A percentile compares a stretch with the other conserved stretches of the same genome.
These are phyloP conservation scores for Aspergillus sp. DNA, from an alignment of 2,329 filamentous ascomycete species.

Conservation along the genomic window DNA sequence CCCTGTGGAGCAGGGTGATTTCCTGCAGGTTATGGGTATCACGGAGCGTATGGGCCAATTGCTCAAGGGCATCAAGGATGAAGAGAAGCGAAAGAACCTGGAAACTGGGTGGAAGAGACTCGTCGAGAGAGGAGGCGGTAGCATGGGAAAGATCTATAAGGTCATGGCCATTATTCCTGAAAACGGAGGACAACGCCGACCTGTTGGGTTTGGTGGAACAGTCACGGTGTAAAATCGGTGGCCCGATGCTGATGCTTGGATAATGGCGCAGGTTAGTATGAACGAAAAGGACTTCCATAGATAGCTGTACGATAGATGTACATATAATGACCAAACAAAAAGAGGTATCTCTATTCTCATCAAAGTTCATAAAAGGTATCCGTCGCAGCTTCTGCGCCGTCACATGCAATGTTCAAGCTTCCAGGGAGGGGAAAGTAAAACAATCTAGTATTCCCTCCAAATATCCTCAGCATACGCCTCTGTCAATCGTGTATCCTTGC, in stretches of 20 bases:
- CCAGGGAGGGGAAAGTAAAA: too few species aligned
- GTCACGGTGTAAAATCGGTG: conserved; percentile 14
- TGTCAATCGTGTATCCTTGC: conserved; percentile 72
- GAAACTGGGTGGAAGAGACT: conserved; percentile 74
- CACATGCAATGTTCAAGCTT: too few species aligned
- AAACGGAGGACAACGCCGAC: conserved; percentile 65
- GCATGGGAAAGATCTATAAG: conserved; percentile 96
- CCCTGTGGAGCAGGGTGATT: conserved; percentile 78
- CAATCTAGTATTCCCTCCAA: conserved; percentile 57
- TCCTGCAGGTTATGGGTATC: conserved; percentile 78
- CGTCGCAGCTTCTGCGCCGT: too few species aligned
- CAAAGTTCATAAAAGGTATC: conserved; percentile 4
- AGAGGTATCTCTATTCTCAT: neutral
- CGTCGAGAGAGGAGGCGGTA: conserved; percentile 73
- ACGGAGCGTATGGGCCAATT: conserved; percentile 69
- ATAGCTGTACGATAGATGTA: conserved; percentile 6
- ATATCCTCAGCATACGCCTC: conserved; percentile 80
- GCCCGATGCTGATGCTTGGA: too few species aligned
- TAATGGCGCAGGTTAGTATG: too few species aligned
- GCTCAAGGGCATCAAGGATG: conserved; percentile 45
- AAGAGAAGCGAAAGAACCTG: conserved; percentile 56
- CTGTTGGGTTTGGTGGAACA: conserved; percentile 86
- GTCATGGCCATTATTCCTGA: conserved; percentile 85
- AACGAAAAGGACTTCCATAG: neutral
- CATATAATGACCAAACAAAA: neutral